Conservation (phyloP, 306 rosid genomes). For the Carpinus fangiana region DNA sequence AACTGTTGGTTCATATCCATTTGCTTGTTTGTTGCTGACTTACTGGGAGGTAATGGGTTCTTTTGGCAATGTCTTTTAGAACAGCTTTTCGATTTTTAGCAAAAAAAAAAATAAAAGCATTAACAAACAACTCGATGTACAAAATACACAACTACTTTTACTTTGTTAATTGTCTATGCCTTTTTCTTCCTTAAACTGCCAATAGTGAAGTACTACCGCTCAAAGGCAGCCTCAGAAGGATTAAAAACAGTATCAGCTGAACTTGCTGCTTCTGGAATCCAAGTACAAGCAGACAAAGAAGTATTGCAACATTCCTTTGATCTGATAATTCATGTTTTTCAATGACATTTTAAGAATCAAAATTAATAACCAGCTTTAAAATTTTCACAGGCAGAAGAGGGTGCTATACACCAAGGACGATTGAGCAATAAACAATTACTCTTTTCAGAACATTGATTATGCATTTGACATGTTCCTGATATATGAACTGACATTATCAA, state of each 20-base stretch:
- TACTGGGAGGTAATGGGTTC: neutral
- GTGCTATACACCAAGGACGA: constrained; percentile 31
- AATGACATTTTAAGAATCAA: neutral
- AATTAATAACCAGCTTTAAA: neutral
- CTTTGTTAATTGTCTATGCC: constrained; percentile 40
- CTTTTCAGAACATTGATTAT: constrained; percentile 53
- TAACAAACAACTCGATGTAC: too few relatives aligned
- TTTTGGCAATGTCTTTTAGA: too few relatives aligned
- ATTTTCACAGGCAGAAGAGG: constrained; percentile 41
- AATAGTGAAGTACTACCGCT: constrained; percentile 72
- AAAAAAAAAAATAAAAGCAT: too few relatives aligned
- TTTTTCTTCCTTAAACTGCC: constrained; percentile 66
- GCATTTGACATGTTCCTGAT: constrained; percentile 55
- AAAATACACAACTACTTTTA: too few relatives aligned
- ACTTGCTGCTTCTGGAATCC: constrained; percentile 80
- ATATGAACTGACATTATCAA: constrained; percentile 68
- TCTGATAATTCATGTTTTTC: neutral
- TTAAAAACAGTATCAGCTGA: constrained; percentile 79
- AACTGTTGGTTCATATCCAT: neutral
- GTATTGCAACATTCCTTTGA: constrained; percentile 33
- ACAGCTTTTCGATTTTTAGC: too few relatives aligned
- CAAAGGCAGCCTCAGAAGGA: constrained; percentile 85
- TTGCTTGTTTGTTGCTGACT: neutral
- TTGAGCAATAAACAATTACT: constrained; percentile 56
- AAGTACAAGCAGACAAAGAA: constrained; percentile 30